These are phyloP conservation scores for Cyberlindnera veronae DNA, from an alignment of 805 yeast species.

Conservation along the genomic window DNA sequence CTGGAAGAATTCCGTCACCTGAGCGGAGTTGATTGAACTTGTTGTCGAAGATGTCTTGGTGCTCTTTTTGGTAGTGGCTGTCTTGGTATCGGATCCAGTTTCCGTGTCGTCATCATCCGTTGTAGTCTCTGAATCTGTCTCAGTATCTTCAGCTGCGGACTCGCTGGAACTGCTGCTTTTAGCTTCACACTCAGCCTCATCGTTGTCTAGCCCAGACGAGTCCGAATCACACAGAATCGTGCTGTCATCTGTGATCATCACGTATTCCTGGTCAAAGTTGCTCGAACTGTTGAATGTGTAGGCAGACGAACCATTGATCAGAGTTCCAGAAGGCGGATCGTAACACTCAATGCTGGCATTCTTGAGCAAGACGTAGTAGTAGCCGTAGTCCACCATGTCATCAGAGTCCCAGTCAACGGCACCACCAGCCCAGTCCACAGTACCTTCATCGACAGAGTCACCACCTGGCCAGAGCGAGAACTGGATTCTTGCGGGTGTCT, in stretches of 20 bases:
- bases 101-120: conserved; percentile 2
- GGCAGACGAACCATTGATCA: conserved; percentile 42
- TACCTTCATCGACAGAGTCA: conserved; percentile 52
- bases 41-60: conserved; percentile 8
- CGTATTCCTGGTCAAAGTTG: conserved; percentile 44
- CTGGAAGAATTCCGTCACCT: conserved; percentile 3
- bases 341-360: conserved; percentile 63
- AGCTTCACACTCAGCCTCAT: conserved; percentile 24
- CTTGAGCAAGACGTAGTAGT: conserved; percentile 65
- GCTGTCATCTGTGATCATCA: conserved; percentile 60
- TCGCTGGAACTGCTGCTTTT: conserved; percentile 19
- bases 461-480: conserved; percentile 82
- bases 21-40: conserved; percentile 3
- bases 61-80: conserved; percentile 3
- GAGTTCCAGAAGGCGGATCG: conserved; percentile 61
- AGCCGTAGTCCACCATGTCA: conserved; percentile 76
- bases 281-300: conserved; percentile 51
- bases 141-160: conserved; percentile 8
- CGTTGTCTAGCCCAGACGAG: conserved; percentile 65
- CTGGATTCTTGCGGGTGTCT: conserved; percentile 72
- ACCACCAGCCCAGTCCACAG: conserved; percentile 88
- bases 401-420: conserved; percentile 73
- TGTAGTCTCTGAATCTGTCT: conserved; percentile 6
- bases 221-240: conserved; percentile 57
- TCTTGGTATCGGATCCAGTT: neutral